Evolutionary conservation across 148 eudicot genomes (phyloP).

Genomic region (Polygonum aviculare): DNA sequence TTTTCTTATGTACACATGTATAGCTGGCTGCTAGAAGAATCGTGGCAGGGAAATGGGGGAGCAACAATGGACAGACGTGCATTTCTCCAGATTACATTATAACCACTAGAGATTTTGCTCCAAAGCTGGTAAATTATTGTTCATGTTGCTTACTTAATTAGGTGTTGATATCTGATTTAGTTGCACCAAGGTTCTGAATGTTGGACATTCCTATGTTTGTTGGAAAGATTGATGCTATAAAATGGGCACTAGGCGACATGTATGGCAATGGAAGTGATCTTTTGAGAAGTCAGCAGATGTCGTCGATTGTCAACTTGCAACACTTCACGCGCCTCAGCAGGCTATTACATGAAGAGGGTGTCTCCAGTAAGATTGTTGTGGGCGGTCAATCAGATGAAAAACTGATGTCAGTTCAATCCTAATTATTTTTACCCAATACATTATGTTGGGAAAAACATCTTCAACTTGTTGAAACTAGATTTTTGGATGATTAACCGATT

Average conservation of each 20-base stretch:
- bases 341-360: slow-evolving; percentile 42
- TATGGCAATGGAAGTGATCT: slow-evolving; percentile 51
- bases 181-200: not conserved
- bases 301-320: slow-evolving; percentile 35
- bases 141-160: not conserved
- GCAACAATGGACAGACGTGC: slow-evolving; percentile 58
- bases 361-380: slow-evolving; percentile 34
- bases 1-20: not conserved
- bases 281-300: slow-evolving; percentile 43
- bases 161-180: not conserved
- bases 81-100: slow-evolving; percentile 51
- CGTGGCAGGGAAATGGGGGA: slow-evolving; percentile 60
- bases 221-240: slow-evolving; percentile 42
- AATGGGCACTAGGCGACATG: slow-evolving; percentile 26
- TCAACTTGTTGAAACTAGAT: not conserved
- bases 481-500: not conserved
- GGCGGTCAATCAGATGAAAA: slow-evolving; percentile 50
- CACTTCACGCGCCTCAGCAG: slow-evolving; percentile 43
- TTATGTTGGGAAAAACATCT: too few relatives aligned
- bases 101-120: slow-evolving; percentile 53
- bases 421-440: not conserved
- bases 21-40: slow-evolving; percentile 59
- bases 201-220: not conserved
- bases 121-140: slow-evolving; percentile 37
- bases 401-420: slow-evolving; percentile 31